Evolutionary conservation across 257 asterid genomes (phyloP).

Genomic region (Solanum etuberosum): DNA sequence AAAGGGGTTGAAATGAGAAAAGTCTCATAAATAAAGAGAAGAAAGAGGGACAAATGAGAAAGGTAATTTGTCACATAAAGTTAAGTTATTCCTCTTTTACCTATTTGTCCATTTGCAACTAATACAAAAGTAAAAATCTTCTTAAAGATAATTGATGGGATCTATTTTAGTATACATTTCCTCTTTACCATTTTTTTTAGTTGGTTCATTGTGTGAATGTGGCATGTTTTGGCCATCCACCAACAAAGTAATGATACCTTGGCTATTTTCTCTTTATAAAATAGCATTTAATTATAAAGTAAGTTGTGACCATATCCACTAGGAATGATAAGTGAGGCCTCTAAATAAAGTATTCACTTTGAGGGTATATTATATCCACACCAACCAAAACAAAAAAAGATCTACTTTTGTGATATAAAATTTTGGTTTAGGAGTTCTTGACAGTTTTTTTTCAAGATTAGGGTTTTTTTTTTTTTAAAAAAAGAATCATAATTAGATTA

Average conservation of each 20-base stretch:
- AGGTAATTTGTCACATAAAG: background rate
- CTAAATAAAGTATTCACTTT: no score
- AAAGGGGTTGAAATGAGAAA: background rate
- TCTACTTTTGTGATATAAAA: background rate
- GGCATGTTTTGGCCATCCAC: background rate
- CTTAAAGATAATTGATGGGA: background rate
- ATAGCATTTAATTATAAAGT: background rate
- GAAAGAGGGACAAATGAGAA: background rate
- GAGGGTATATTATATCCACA: background rate
- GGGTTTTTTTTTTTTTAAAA: background rate
- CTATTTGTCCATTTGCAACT: background rate
- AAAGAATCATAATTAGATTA: no score
- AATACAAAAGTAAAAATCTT: background rate
- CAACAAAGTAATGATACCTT: background rate
- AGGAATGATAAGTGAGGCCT: background rate
- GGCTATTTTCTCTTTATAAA: background rate
- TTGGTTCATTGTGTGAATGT: background rate
- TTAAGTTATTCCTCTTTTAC: background rate
- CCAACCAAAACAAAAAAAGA: background rate
- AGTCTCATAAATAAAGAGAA: background rate
- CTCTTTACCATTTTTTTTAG: background rate
- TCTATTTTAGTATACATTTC: background rate
- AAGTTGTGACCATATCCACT: background rate
- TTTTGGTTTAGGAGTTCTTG: background rate
- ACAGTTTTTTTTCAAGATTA: background rate